phyloP scores from a whole-genome alignment of 2,329 filamentous ascomycete species.

The Fusarium neocosmosporiellum region DNA sequence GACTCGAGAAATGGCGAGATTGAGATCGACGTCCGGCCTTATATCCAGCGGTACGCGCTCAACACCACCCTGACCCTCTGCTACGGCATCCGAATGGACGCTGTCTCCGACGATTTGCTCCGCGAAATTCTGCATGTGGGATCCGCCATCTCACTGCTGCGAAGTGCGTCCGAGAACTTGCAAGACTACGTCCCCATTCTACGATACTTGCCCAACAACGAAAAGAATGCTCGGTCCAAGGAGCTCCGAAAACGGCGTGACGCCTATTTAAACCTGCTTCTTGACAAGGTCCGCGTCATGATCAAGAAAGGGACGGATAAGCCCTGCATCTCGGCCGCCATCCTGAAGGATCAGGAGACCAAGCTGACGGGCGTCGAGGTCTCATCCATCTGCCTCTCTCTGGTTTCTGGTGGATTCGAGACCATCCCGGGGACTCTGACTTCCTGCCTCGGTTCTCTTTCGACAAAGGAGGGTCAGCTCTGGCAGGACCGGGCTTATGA shows the following conservation, averaged over 20 bases:
- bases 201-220: conserved; percentile 62
- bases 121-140: conserved; percentile 65
- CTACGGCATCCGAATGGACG: conserved; percentile 67
- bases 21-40: conserved; percentile 60
- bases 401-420: conserved; percentile 66
- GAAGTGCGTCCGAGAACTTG: conserved; percentile 63
- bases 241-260: conserved; percentile 60
- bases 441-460: conserved; percentile 61
- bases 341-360: conserved; percentile 65
- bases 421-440: conserved; percentile 66
- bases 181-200: conserved; percentile 65
- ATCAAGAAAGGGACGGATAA: conserved; percentile 59
- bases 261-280: conserved; percentile 59
- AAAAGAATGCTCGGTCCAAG: conserved; percentile 59
- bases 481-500: conserved; percentile 64
- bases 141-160: conserved; percentile 61
- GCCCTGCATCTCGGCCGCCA: conserved; percentile 64
- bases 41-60: conserved; percentile 64
- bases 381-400: conserved; percentile 62
- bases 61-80: conserved; percentile 66
- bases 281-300: conserved; percentile 57
- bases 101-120: conserved; percentile 61
- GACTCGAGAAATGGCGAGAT: conserved; percentile 55
- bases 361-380: conserved; percentile 64
- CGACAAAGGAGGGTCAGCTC: conserved; percentile 58